Percentiles rank a stretch among this genome's conserved stretches.
Conservation (phyloP, 2,329 filamentous ascomycete genomes). For the Calonectria multiphialidica region DNA sequence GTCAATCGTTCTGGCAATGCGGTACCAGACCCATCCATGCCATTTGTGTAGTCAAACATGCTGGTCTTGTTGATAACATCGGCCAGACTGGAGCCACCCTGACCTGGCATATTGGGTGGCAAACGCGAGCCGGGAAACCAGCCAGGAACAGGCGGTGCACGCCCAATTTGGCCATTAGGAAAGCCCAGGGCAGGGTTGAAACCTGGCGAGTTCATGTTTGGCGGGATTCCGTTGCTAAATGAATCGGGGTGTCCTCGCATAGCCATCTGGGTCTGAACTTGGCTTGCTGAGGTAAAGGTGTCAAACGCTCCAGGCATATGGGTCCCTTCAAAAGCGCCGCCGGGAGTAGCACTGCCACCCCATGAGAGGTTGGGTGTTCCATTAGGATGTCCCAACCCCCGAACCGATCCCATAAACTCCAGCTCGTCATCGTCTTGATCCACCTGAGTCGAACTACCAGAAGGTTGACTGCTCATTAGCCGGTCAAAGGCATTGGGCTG, state of each 20-base stretch:
- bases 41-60: slow-evolving; percentile 50
- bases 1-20: slow-evolving; percentile 49
- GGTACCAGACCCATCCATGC: slow-evolving; percentile 52
- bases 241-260: neutral
- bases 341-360: neutral
- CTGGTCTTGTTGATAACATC: slow-evolving; percentile 54
- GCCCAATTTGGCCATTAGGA: neutral
- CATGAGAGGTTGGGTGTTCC: neutral
- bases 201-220: neutral
- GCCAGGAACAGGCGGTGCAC: neutral
- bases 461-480: slow-evolving; percentile 46
- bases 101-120: neutral
- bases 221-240: neutral
- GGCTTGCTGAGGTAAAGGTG: slow-evolving; percentile 1
- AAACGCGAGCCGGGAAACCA: slow-evolving; percentile 12
- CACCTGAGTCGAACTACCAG: slow-evolving; percentile 19
- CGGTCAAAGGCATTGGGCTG: slow-evolving; percentile 41
- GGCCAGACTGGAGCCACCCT: slow-evolving; percentile 37
- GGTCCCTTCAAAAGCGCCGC: neutral
- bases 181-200: too few relatives aligned
- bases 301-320: slow-evolving; percentile 33
- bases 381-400: neutral
- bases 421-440: neutral
- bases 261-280: neutral
- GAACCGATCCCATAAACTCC: neutral